These are phyloP conservation scores for Trametes polyzona DNA, from an alignment of 1,284 basidiomycete species.

Conservation along the genomic window DNA sequence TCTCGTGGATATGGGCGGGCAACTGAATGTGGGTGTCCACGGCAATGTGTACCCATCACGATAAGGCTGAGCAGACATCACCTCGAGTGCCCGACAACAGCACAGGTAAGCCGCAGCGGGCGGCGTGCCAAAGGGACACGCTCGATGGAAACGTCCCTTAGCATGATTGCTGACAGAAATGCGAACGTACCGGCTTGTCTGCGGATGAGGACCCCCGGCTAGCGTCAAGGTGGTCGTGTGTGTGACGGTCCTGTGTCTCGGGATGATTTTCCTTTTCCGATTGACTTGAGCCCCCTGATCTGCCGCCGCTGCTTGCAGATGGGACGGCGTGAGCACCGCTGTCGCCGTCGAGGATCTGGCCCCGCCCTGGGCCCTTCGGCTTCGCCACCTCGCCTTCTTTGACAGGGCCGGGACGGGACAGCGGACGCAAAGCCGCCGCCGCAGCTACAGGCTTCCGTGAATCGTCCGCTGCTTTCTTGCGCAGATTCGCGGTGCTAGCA, in stretches of 20 bases:
- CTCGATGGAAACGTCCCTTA: no score
- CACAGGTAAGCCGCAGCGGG: not conserved
- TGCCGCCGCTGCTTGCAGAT: conserved; percentile 15
- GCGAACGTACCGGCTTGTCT: conserved; percentile 31
- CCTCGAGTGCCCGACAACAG: not conserved
- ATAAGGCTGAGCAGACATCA: not conserved
- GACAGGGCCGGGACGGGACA: conserved; percentile 7
- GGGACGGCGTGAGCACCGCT: conserved; percentile 14
- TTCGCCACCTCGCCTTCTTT: conserved; percentile 7
- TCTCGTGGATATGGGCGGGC: not conserved
- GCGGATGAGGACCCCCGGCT: conserved; percentile 9
- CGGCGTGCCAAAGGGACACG: no score
- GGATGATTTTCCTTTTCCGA: conserved; percentile 22
- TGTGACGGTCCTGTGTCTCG: conserved; percentile 12
- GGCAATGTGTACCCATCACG: conserved; percentile 9
- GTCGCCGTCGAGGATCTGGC: conserved; percentile 7
- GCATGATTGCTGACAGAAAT: conserved; percentile 8
- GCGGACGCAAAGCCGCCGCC: not conserved
- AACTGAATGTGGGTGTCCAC: not conserved
- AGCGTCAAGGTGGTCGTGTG: conserved; percentile 6
- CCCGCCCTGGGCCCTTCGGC: conserved; percentile 3
- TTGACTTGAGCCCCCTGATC: conserved; percentile 24
- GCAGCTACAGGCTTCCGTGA: conserved; percentile 3
- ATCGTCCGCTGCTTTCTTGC: conserved; percentile 4
- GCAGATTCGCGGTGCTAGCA: conserved; percentile 23